phyloP scores from a whole-genome alignment of 1,284 basidiomycete species.

The Thecaphora frezii region DNA sequence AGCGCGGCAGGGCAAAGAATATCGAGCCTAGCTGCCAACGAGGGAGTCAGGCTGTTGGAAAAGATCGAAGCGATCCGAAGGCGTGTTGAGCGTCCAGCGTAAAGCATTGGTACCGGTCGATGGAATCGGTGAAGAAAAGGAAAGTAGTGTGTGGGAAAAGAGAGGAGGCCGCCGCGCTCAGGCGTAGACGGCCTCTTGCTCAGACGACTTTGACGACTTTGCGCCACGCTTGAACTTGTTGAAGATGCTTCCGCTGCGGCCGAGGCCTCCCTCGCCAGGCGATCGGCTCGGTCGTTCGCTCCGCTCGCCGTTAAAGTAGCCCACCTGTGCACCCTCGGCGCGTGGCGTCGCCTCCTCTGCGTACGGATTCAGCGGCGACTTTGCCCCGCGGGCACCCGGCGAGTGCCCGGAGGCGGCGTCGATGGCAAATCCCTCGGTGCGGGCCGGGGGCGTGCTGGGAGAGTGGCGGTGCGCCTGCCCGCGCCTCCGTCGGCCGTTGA shows the following conservation, averaged over 20 bases:
- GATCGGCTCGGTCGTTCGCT: slow-evolving; percentile 8
- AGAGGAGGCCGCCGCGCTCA: no score
- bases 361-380: slow-evolving; percentile 9
- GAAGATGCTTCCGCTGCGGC: slow-evolving; percentile 28
- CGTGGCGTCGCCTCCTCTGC: slow-evolving; percentile 24
- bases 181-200: slow-evolving; percentile 21
- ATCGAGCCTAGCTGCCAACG: no score
- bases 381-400: slow-evolving; percentile 12
- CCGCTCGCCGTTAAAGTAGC: slow-evolving; percentile 17
- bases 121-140: no score
- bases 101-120: no score
- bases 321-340: slow-evolving; percentile 4
- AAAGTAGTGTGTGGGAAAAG: no score
- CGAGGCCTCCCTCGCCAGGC: slow-evolving; percentile 14
- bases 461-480: slow-evolving; percentile 36
- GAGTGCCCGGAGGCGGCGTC: slow-evolving; percentile 15
- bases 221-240: slow-evolving; percentile 26
- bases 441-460: slow-evolving; percentile 35
- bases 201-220: slow-evolving; percentile 19
- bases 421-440: slow-evolving; percentile 11
- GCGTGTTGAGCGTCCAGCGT: no score
- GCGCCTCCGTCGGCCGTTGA: slow-evolving; percentile 12
- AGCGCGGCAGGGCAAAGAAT: no score
- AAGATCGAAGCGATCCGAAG: no score
- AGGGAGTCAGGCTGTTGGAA: no score